Evolutionary conservation across 176 grass and related monocot species (phyloP), one percentile per base, ranked within the genome.

Genomic region (Pharus latifolius): DNA sequence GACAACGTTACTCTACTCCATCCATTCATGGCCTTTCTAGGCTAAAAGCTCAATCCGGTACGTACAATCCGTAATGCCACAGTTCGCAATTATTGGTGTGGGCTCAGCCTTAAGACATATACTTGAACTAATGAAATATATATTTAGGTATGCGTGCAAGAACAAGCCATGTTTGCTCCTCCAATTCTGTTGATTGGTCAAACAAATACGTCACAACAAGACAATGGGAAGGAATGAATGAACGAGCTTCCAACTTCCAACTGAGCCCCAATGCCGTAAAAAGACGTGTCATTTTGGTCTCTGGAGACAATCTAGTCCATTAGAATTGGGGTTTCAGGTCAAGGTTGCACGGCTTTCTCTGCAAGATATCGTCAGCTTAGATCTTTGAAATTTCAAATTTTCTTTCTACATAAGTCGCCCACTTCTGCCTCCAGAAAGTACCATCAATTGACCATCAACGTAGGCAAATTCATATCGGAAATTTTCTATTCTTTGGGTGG

Each of bases 271-370:
- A 29, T 40, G 27, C 17, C 41, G 43, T 60, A 11, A 2, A 60
- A 11, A 10, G 35, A 29, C 22, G 7, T 16, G 23, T 30, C 25
- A 28, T 70, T 65, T 53, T 54, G 23, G 48, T 65, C 49, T 10
- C 38, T 14, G 19, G 45, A 28, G 15, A 63, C 66, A 49, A 57
- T 49, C 20, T 73, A 65, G 30, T 20, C 41, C 60, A 13, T 37
- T 57, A 64, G 53, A 49, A 80, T 38, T 28, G 10, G 49, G 38
- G 40, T 46, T 65, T 73, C 16, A 57, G 40, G 40, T 65, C 60
- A 6, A 22, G 17, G 69, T 15, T 48, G 16, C 40, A 28, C 38
- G 60, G 56, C 48, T 56, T 60, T 22, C 19, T 27, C 48, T 20
- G 11, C 20, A 55, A 54, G 16, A 56, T 47, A 46, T 46, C 27